A percentile compares a stretch with the other conserved stretches of the same genome.
Conservation (phyloP, 257 asterid species). For the Salvia hispanica region DNA sequence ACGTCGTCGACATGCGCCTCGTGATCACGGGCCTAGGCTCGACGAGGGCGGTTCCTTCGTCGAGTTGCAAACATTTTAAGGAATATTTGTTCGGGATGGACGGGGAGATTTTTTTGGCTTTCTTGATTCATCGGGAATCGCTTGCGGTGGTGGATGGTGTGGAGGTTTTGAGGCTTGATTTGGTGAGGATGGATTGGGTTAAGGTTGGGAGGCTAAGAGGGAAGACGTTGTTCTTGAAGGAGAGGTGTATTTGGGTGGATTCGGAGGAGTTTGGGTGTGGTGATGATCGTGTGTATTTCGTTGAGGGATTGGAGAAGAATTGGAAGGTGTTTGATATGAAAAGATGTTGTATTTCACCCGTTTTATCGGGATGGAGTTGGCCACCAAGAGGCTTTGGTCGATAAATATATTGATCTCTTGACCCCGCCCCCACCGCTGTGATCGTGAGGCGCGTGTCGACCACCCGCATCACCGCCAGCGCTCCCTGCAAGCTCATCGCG, state of each 20-base stretch:
- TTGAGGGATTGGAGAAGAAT: too few species aligned
- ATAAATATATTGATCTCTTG: too few species aligned
- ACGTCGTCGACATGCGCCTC: background rate
- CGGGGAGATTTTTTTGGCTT: slow-evolving; percentile 5
- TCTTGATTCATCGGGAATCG: background rate
- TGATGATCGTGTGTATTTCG: slow-evolving; percentile 12
- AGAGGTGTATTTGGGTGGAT: background rate
- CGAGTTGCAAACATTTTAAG: background rate
- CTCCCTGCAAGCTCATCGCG: too few species aligned
- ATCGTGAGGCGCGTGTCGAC: too few species aligned
- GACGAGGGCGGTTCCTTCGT: background rate
- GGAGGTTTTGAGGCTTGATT: background rate
- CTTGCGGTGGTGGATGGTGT: slow-evolving; percentile 15
- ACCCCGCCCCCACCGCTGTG: too few species aligned
- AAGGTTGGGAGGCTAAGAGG: slow-evolving; percentile 19
- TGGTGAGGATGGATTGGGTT: background rate
- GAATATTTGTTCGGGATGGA: background rate
- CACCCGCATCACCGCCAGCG: too few species aligned
- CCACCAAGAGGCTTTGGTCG: too few species aligned
- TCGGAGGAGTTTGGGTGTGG: slow-evolving; percentile 5
- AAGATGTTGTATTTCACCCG: too few species aligned
- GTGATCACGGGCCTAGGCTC: background rate
- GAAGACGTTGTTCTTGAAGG: slow-evolving; percentile 14
- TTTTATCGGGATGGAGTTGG: too few species aligned
- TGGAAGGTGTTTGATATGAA: too few species aligned